These are phyloP conservation scores for Eremothecium gossypii DNA, from an alignment of 1,139 yeast species.

Conservation along the genomic window DNA sequence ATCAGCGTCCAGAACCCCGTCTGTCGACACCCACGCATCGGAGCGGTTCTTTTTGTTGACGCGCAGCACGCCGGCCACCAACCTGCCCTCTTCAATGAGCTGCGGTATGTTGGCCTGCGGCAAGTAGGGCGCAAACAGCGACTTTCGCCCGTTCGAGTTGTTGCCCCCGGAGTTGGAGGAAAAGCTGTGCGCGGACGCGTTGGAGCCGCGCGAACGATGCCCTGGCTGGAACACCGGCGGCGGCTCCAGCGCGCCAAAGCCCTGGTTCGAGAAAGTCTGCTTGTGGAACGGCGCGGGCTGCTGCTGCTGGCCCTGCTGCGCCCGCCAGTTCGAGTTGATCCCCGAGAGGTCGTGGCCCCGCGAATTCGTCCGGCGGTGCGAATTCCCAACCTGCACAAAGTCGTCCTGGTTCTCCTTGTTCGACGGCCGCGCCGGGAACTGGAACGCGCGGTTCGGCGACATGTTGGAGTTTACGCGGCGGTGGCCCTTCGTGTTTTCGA, in stretches of 20 bases:
- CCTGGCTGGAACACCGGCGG: conserved; percentile 64
- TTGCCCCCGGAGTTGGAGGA: conserved; percentile 36
- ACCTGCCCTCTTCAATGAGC: conserved; percentile 76
- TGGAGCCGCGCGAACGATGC: conserved; percentile 66
- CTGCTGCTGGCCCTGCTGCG: conserved; percentile 21
- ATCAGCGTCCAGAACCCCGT: conserved; percentile 90
- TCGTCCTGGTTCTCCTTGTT: conserved; percentile 23
- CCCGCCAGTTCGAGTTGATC: conserved; percentile 61
- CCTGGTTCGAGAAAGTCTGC: conserved; percentile 28
- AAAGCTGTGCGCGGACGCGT: conserved; percentile 34
- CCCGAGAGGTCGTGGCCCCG: conserved; percentile 39
- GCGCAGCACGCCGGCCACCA: conserved; percentile 85
- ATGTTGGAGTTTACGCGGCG: conserved; percentile 11
- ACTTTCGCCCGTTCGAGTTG: conserved; percentile 47
- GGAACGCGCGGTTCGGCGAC: conserved; percentile 33
- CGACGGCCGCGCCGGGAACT: conserved; percentile 15
- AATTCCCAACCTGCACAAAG: conserved; percentile 27
- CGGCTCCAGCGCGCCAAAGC: conserved; percentile 37
- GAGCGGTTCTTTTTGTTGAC: conserved; percentile 94
- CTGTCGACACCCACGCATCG: conserved; percentile 95
- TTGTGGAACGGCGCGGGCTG: conserved; percentile 23
- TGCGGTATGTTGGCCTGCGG: conserved; percentile 92
- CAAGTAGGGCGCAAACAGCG: conserved; percentile 89
- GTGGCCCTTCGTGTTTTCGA: conserved; percentile 20
- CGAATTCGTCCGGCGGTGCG: conserved; percentile 31